These are phyloP conservation scores for Cladochytrium tenue DNA, from an alignment of 371 early-diverging fungal species.

Conservation along the genomic window DNA sequence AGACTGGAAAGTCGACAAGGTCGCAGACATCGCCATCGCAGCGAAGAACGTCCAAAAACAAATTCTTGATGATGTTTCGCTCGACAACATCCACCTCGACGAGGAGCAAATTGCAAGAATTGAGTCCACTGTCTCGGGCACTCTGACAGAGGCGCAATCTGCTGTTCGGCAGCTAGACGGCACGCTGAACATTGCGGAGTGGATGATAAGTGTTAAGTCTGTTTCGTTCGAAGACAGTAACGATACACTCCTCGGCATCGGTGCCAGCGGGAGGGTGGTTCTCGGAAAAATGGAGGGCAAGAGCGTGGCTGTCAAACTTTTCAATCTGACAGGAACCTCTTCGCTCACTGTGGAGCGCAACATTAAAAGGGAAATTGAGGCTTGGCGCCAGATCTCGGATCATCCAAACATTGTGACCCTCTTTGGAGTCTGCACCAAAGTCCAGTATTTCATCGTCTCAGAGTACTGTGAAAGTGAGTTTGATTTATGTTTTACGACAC, in stretches of 20 bases:
- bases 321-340: background rate
- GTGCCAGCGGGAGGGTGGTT: background rate
- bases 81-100: background rate
- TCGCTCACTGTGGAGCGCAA: background rate
- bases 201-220: background rate
- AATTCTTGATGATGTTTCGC: background rate
- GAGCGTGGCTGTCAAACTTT: background rate
- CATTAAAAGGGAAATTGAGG: background rate
- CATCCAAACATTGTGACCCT: background rate
- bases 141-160: background rate
- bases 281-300: background rate
- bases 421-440: background rate
- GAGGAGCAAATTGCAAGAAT: background rate
- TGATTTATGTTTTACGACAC: background rate
- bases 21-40: background rate
- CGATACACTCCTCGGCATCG: background rate
- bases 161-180: background rate
- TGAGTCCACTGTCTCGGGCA: too few species aligned
- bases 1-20: background rate
- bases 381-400: background rate
- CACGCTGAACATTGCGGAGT: background rate
- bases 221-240: background rate
- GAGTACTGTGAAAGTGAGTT: background rate
- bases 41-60: background rate
- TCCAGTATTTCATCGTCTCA: background rate